Evolutionary conservation across 768 basidiomycete genomes (phyloP).

Genomic region (Albatrellus ellisii): DNA sequence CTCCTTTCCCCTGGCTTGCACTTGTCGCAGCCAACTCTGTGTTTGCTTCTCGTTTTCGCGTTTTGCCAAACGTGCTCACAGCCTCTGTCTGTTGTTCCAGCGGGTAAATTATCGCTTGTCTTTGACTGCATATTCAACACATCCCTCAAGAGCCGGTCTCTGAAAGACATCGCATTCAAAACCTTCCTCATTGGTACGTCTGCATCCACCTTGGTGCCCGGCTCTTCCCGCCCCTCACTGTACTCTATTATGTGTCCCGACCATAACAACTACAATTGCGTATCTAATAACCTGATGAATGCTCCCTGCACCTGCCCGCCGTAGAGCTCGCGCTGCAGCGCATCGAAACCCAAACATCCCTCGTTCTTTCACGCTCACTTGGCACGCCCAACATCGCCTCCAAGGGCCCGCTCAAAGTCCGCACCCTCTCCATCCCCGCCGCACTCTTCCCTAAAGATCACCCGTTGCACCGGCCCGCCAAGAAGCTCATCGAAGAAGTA

Average conservation of each 20-base stretch:
- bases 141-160: conserved; percentile 41
- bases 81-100: too few species aligned
- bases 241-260: not conserved
- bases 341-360: conserved; percentile 44
- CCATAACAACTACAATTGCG: not conserved
- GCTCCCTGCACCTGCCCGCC: not conserved
- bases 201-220: conserved; percentile 1
- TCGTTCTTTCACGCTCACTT: conserved; percentile 56
- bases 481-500: conserved; percentile 37
- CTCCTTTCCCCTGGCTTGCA: too few species aligned
- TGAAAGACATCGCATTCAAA: conserved; percentile 54
- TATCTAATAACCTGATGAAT: not conserved
- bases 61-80: too few species aligned
- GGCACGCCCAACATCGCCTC: conserved; percentile 64
- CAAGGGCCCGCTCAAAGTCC: conserved; percentile 54
- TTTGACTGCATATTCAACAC: conserved; percentile 62
- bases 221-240: not conserved
- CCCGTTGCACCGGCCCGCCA: conserved; percentile 16
- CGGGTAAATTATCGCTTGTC: conserved; percentile 54
- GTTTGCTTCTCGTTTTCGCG: too few species aligned
- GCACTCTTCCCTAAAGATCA: conserved; percentile 23
- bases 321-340: conserved; percentile 58
- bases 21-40: too few species aligned
- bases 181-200: conserved; percentile 52
- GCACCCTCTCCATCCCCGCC: conserved; percentile 43